Percentiles rank a stretch among this genome's conserved stretches.
These are phyloP conservation scores for Ochetophila trinervis DNA, from an alignment of 306 rosid genomes.

Conservation along the genomic window DNA sequence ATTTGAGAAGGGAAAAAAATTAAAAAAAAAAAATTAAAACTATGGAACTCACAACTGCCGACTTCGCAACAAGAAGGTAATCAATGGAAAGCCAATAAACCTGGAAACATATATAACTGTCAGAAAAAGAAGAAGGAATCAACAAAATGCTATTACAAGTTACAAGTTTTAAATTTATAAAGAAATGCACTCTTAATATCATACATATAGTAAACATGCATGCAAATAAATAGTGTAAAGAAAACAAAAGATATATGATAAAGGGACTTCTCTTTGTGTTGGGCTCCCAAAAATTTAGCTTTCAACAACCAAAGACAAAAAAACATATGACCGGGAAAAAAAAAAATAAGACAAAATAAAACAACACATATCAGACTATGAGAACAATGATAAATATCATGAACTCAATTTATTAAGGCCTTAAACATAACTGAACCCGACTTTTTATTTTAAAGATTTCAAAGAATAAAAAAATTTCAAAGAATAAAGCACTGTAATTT, in stretches of 20 bases:
- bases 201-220: too few relatives aligned
- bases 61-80: slow-evolving; percentile 76
- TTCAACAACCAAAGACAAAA: background rate
- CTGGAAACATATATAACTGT: slow-evolving; percentile 41
- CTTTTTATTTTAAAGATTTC: background rate
- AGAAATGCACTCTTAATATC: too few relatives aligned
- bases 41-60: slow-evolving; percentile 69
- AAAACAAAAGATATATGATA: background rate
- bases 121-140: slow-evolving; percentile 15
- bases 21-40: slow-evolving; percentile 15
- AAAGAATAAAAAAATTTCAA: slow-evolving; percentile 1
- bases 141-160: background rate
- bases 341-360: background rate
- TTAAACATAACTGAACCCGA: background rate
- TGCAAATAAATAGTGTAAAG: too few relatives aligned
- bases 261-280: background rate
- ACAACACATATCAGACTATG: background rate
- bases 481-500: background rate
- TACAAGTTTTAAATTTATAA: too few relatives aligned
- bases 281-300: background rate
- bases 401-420: background rate
- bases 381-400: background rate
- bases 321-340: background rate
- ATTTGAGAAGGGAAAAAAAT: background rate
- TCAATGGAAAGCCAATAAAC: slow-evolving; percentile 90